Percentiles rank a stretch among this genome's conserved stretches.
Conservation (phyloP, 495 filamentous ascomycete genomes). For the Barbatosphaeria neglecta region DNA sequence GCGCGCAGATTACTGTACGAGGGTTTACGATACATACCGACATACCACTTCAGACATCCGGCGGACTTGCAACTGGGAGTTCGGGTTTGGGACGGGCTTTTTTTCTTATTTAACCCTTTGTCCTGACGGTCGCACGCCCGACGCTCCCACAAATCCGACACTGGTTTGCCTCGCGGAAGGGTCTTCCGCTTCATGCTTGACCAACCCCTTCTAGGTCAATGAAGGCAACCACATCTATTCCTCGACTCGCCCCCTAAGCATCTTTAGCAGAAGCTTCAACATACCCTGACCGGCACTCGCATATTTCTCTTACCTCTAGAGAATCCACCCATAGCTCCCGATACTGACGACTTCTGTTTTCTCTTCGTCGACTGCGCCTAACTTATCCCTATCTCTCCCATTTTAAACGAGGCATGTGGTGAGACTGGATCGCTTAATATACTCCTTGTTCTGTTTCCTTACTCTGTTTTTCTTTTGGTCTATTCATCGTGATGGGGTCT, state of each 20-base stretch:
- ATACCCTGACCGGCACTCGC: no score
- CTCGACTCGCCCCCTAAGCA: no score
- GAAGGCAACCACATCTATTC: no score
- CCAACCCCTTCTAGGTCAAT: no score
- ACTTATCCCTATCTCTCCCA: no score
- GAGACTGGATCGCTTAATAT: slow-evolving; percentile 1
- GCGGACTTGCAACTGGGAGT: slow-evolving; percentile 9
- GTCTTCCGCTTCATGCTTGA: no score
- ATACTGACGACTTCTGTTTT: background rate
- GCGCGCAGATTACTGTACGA: slow-evolving; percentile 27
- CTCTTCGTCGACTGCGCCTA: no score
- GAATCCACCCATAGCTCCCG: no score
- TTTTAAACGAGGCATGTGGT: background rate
- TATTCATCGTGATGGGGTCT: background rate
- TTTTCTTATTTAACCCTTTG: slow-evolving; percentile 7
- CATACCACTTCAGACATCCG: slow-evolving; percentile 14
- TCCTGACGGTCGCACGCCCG: background rate
- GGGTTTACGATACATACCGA: slow-evolving; percentile 21
- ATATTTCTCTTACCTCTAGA: no score
- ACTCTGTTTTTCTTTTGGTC: background rate
- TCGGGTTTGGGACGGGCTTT: slow-evolving; percentile 6
- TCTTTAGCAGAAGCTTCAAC: no score
- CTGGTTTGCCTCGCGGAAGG: background rate
- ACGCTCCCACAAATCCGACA: background rate
- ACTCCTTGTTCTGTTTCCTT: background rate